A percentile compares a stretch with the other conserved stretches of the same genome.
Conservation (phyloP, 306 rosid species). For the Ormosia semicastrata region DNA sequence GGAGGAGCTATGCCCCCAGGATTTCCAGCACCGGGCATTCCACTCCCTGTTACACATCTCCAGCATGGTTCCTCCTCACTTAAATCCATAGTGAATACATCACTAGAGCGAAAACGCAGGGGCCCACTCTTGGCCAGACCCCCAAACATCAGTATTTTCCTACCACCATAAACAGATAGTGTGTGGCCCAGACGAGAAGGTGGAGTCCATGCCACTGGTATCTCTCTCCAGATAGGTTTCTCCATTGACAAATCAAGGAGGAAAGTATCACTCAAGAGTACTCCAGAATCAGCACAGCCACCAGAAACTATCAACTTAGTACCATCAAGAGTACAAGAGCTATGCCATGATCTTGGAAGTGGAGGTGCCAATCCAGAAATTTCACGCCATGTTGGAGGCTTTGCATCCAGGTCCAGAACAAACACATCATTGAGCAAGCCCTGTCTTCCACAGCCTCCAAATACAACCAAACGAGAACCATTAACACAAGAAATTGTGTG, state of each 20-base stretch:
- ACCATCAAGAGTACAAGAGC: constrained; percentile 98
- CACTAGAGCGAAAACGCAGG: constrained; percentile 91
- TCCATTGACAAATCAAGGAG: constrained; percentile 98
- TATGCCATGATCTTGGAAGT: constrained; percentile 99
- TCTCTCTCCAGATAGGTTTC: constrained; percentile 96
- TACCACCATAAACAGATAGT: constrained; percentile 93
- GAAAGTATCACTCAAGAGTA: constrained; percentile 92
- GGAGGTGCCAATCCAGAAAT: constrained; percentile 99
- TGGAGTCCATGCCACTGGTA: constrained; percentile 96
- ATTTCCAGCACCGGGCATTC: constrained; percentile 97
- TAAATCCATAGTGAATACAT: constrained; percentile 93
- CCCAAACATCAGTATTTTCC: constrained; percentile 98
- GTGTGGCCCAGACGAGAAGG: constrained; percentile 98
- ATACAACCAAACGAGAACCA: constrained; percentile 92
- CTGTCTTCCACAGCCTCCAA: constrained; percentile 98
- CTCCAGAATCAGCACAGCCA: constrained; percentile 99
- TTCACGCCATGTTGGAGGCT: constrained; percentile 98
- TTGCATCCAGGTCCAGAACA: constrained; percentile 88
- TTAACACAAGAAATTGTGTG: constrained; percentile 97
- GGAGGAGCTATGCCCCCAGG: constrained; percentile 99
- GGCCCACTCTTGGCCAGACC: constrained; percentile 99
- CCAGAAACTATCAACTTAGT: constrained; percentile 98
- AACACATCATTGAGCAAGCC: constrained; percentile 98
- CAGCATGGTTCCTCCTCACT: constrained; percentile 98
- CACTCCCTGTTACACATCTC: constrained; percentile 96